phyloP scores from a whole-genome alignment of 2,329 filamentous ascomycete genomes.

The Pochonia chlamydosporia region DNA sequence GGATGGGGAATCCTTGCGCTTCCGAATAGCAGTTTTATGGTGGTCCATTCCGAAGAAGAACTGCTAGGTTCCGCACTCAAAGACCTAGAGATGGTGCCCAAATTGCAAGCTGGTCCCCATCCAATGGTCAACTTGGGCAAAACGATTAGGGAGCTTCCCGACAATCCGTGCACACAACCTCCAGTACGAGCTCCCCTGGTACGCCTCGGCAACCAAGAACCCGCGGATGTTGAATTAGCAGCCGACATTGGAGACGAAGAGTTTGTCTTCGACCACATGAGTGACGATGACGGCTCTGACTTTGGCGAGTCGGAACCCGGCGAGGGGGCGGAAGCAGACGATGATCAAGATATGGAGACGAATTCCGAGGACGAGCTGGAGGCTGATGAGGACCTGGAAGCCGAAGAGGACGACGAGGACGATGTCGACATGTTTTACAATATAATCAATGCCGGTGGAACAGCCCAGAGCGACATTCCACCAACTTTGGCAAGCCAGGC shows the following conservation, averaged over 20 bases:
- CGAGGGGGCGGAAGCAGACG: conserved; percentile 1
- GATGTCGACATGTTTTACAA: background rate
- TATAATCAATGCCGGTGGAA: background rate
- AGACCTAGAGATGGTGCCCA: conserved; percentile 14
- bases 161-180: conserved; percentile 21
- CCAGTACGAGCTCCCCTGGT: background rate
- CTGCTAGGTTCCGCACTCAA: conserved; percentile 23
- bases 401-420: conserved; percentile 3
- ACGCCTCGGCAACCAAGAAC: background rate
- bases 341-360: background rate
- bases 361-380: conserved; percentile 1
- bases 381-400: conserved; percentile 4
- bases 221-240: background rate
- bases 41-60: conserved; percentile 26
- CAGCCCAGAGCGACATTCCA: background rate
- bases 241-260: conserved; percentile 14
- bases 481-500: background rate
- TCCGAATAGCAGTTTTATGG: conserved; percentile 36
- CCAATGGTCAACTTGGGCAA: conserved; percentile 21
- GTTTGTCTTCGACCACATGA: background rate
- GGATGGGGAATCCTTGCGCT: conserved; percentile 47
- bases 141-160: conserved; percentile 19
- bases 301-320: conserved; percentile 11
- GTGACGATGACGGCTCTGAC: conserved; percentile 5
- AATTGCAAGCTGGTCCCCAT: conserved; percentile 6